These are phyloP conservation scores for Knufia fluminis DNA, from an alignment of 2,329 filamentous ascomycete genomes.

Conservation along the genomic window DNA sequence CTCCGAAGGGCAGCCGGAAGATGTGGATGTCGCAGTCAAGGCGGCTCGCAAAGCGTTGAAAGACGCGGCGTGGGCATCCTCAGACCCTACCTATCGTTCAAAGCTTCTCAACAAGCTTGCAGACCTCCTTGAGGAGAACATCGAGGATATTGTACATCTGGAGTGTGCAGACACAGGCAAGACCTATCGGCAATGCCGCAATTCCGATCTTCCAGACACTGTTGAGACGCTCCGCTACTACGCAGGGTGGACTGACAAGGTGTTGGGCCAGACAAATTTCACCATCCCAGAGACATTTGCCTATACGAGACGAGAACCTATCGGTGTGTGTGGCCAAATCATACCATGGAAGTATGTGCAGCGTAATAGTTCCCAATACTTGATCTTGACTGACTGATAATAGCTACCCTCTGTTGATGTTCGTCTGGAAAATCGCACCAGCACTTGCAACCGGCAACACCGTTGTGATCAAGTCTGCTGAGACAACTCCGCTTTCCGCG, in stretches of 20 bases:
- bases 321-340: slow-evolving; percentile 71
- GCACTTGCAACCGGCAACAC: slow-evolving; percentile 59
- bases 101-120: slow-evolving; percentile 37
- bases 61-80: slow-evolving; percentile 22
- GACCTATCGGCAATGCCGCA: slow-evolving; percentile 37
- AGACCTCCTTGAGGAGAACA: slow-evolving; percentile 23
- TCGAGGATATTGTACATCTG: slow-evolving; percentile 22
- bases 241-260: slow-evolving; percentile 86
- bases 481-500: slow-evolving; percentile 46
- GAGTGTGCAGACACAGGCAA: slow-evolving; percentile 31
- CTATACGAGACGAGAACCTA: slow-evolving; percentile 70
- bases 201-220: slow-evolving; percentile 62
- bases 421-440: slow-evolving; percentile 47
- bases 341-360: slow-evolving; percentile 85
- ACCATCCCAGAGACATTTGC: slow-evolving; percentile 63
- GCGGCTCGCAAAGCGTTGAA: slow-evolving; percentile 27
- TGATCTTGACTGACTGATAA: background rate
- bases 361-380: slow-evolving; percentile 46
- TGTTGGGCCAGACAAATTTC: slow-evolving; percentile 72
- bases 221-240: slow-evolving; percentile 72
- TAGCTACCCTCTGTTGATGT: slow-evolving; percentile 12
- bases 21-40: slow-evolving; percentile 30
- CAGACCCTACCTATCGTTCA: slow-evolving; percentile 21
- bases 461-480: slow-evolving; percentile 60
- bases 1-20: slow-evolving; percentile 25